A percentile compares a stretch with the other conserved stretches of the same genome.
Evolutionary conservation across 1,284 basidiomycete genomes (phyloP).

Genomic region (Papiliotrema fonsecae): DNA sequence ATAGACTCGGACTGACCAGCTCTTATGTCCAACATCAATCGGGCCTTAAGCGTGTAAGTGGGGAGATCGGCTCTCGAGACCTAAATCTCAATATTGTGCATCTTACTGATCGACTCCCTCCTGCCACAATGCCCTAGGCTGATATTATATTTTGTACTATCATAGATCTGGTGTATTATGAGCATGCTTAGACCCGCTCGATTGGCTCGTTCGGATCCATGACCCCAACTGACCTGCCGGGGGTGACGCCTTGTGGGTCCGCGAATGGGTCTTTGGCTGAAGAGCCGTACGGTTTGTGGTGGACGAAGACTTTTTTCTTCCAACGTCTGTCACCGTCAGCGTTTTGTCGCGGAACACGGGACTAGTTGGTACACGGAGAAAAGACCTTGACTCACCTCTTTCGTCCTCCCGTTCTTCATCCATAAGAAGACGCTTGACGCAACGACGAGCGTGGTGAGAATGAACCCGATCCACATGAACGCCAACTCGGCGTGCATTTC

Average conservation of each 20-base stretch:
- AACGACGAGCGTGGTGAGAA: constrained; percentile 14
- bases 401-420: background rate
- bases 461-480: constrained; percentile 28
- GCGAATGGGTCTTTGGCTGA: constrained; percentile 1
- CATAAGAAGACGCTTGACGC: constrained; percentile 13
- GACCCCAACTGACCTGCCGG: background rate
- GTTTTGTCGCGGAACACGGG: background rate
- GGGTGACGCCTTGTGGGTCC: constrained; percentile 1
- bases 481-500: constrained; percentile 28
- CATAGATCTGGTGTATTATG: background rate
- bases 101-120: too few relatives aligned
- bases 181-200: background rate
- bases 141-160: too few relatives aligned
- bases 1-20: too few relatives aligned
- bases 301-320: background rate
- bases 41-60: too few relatives aligned
- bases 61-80: too few relatives aligned
- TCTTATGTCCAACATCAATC: too few relatives aligned
- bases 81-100: too few relatives aligned
- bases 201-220: constrained; percentile 1
- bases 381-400: background rate
- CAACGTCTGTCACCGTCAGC: background rate
- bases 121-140: too few relatives aligned
- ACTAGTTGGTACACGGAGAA: background rate
- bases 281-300: background rate